A percentile compares a stretch with the other conserved stretches of the same genome.
phyloP scores from a whole-genome alignment of 179 eudicot genomes.

The Vitellaria paradoxa region DNA sequence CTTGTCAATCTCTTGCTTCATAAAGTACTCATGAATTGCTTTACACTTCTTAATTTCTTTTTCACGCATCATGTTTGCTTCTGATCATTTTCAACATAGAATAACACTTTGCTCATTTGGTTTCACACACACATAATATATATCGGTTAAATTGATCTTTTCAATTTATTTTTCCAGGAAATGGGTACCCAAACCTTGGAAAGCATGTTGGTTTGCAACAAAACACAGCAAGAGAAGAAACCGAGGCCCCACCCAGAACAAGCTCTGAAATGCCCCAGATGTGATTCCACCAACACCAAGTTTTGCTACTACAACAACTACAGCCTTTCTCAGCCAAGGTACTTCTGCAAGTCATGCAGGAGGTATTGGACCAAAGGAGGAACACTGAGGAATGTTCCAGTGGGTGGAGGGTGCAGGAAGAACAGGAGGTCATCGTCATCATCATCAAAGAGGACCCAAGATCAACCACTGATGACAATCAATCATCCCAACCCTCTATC shows the following conservation, averaged over 20 bases:
- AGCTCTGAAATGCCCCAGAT: slow-evolving; percentile 39
- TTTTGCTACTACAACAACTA: slow-evolving; percentile 49
- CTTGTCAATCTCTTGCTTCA: background rate
- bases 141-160: too few relatives aligned
- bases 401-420: slow-evolving; percentile 50
- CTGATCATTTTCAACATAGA: background rate
- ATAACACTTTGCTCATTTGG: background rate
- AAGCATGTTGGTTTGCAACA: slow-evolving; percentile 43
- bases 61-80: background rate
- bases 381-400: slow-evolving; percentile 43
- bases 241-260: slow-evolving; percentile 35
- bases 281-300: slow-evolving; percentile 40
- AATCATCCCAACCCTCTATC: slow-evolving; percentile 10
- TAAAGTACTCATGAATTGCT: background rate
- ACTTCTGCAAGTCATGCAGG: slow-evolving; percentile 47
- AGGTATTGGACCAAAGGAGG: slow-evolving; percentile 54
- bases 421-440: slow-evolving; percentile 28
- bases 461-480: slow-evolving; percentile 21
- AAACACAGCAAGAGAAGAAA: slow-evolving; percentile 34
- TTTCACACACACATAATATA: background rate
- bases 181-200: slow-evolving; percentile 36
- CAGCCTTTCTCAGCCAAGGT: slow-evolving; percentile 49
- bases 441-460: slow-evolving; percentile 28
- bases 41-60: background rate
- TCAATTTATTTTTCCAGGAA: slow-evolving; percentile 14